Evolutionary conservation across 805 yeast species (phyloP).

Genomic region (Candida methanosorbosa): DNA sequence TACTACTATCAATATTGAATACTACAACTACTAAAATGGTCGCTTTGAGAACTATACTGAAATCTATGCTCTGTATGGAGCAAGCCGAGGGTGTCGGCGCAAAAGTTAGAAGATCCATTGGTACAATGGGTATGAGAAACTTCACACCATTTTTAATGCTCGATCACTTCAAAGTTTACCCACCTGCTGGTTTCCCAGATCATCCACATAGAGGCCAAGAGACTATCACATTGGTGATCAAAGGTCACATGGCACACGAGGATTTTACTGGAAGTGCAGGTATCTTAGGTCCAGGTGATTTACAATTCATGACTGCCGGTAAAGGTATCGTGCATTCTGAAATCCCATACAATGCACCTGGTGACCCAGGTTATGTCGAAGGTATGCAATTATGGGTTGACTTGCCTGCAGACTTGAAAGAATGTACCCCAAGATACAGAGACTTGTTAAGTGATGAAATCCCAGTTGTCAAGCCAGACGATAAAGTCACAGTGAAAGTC

Average conservation of each 20-base stretch:
- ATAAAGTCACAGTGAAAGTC: constrained; percentile 57
- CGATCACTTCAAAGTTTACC: constrained; percentile 63
- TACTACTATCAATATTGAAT: too few species aligned
- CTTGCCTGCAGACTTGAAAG: constrained; percentile 55
- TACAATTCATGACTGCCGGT: constrained; percentile 94
- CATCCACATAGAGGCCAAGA: constrained; percentile 83
- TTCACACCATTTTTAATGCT: constrained; percentile 77
- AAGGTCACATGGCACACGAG: constrained; percentile 69
- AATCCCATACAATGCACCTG: constrained; percentile 56
- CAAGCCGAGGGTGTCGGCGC: constrained; percentile 90
- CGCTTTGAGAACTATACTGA: constrained; percentile 37
- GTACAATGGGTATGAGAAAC: constrained; percentile 56
- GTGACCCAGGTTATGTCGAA: constrained; percentile 37
- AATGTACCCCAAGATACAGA: constrained; percentile 66
- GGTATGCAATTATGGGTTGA: constrained; percentile 91
- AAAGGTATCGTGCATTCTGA: constrained; percentile 80
- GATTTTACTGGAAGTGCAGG: constrained; percentile 87
- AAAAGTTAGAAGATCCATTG: constrained; percentile 71
- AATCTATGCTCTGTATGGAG: constrained; percentile 49
- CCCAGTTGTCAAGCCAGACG: constrained; percentile 59
- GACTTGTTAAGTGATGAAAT: constrained; percentile 64
- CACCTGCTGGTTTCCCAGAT: constrained; percentile 72
- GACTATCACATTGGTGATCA: constrained; percentile 60
- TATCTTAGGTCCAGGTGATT: constrained; percentile 67
- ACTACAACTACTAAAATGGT: background rate